Evolutionary conservation across 345 rosid species (phyloP), one percentile per base, ranked within the genome.

Genomic region (Aurinia saxatilis): DNA sequence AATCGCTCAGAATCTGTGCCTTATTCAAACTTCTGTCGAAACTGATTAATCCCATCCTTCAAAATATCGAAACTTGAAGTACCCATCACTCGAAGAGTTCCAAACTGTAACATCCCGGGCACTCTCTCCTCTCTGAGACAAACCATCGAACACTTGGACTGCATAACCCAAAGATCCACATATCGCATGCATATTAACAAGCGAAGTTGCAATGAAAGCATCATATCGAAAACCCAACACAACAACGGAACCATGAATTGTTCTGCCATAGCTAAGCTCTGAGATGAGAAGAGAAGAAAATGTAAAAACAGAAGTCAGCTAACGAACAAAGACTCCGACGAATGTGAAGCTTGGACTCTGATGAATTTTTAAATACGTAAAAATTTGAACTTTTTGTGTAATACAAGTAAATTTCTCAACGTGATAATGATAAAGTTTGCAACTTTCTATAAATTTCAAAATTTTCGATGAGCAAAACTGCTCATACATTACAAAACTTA

Each of bases 1-100:
- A n/a, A n/a, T n/a, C n/a, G n/a, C n/a, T n/a, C n/a, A n/a, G n/a
- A n/a, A n/a, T n/a, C n/a, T n/a, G n/a, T n/a, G n/a, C n/a, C n/a
- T n/a, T n/a, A n/a, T n/a, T n/a, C n/a, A n/a, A n/a, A n/a, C n/a
- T n/a, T n/a, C n/a, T n/a, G n/a, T n/a, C n/a, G n/a, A n/a, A n/a
- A n/a, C n/a, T n/a, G n/a, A n/a, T n/a, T n/a, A n/a, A n/a, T n/a
- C n/a, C n/a, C n/a, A n/a, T n/a, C n/a, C n/a, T n/a, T n/a, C n/a
- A n/a, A n/a, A n/a, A n/a, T n/a, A n/a, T 10, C 77, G 36, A 77
- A 90, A 86, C 56, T n/a, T 63, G 70, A 64, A n/a, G n/a, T 13
- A 56, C 2, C 88, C 95, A 64, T 82, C 82, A 37, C 81, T 65
- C 39, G 83, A 34, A 41, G 97, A 81, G 63, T 87, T 84, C 97